These are phyloP conservation scores for Mortierella alpina DNA, from an alignment of 192 early-diverging fungal genomes.

Conservation along the genomic window DNA sequence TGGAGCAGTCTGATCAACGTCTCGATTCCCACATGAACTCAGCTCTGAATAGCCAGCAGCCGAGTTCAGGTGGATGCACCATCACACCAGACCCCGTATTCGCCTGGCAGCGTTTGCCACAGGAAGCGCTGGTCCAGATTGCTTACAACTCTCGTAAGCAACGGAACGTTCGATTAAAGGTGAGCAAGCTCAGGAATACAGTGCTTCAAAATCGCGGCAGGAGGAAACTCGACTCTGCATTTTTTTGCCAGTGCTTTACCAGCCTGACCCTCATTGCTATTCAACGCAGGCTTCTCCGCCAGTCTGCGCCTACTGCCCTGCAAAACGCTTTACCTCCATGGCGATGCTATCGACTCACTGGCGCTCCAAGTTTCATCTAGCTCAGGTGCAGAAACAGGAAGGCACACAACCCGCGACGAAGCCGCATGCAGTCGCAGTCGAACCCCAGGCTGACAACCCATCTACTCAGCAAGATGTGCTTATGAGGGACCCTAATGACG, in stretches of 20 bases:
- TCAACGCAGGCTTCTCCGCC: conserved; percentile 16
- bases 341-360: conserved; percentile 27
- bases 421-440: not conserved
- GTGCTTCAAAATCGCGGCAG: too few species aligned
- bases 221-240: not conserved
- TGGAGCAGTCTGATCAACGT: not conserved
- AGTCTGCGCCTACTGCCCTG: conserved; percentile 20
- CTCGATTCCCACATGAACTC: too few species aligned
- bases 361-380: conserved; percentile 20
- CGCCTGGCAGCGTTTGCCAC: conserved; percentile 32
- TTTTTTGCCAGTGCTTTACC: not conserved
- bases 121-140: conserved; percentile 13
- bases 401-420: not conserved
- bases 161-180: conserved; percentile 14
- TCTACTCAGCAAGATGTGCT: not conserved
- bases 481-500: not conserved
- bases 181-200: not conserved
- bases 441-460: not conserved
- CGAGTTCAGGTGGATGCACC: not conserved
- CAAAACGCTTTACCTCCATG: conserved; percentile 22
- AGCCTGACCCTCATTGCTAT: not conserved
- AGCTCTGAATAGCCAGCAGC: not conserved
- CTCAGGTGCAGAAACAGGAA: conserved; percentile 1
- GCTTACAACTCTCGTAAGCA: conserved; percentile 37
- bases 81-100: not conserved